Evolutionary conservation across 352 stramenopile genomes (phyloP), one percentile per base, ranked within the genome.

Genomic region (Phytopythium aichiense): DNA sequence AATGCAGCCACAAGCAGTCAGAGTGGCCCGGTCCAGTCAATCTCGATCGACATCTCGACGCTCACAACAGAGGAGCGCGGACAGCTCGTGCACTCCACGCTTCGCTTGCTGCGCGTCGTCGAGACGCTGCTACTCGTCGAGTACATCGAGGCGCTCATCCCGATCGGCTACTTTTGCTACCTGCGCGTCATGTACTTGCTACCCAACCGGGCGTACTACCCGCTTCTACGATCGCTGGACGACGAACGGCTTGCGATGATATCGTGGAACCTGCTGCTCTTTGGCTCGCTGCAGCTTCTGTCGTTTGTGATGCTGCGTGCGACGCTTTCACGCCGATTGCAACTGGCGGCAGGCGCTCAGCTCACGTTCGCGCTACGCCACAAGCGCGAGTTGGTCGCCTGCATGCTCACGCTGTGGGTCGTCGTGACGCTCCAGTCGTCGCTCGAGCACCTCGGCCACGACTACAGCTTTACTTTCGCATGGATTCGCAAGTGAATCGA

Each of bases 151-250:
- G 42, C 13, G 18, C 31, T 55, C 20, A 57, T 63, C 13, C 58
- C 58, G 20, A 25, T 63, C 33, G 23, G 42, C 25, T 63, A 63
- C 58, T 43, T 55, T 11, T 20, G 55, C 22, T 63, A 63, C 22
- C 18, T 56, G 18, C 31, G 22, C 7, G 33, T 57, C 20, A 33
- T 63, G 31, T 63, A 48, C 31, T 22, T 28, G 35, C 48, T 63
- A 13, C 58, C 58, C n/a, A 63, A 57, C n/a, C 45, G 25, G 7
- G 33, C 35, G 33, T 63, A 57, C 58, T 63, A 63, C 30, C 58
- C 58, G 9, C 50, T 9, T 7, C 30, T 56, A 4, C 50, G 30
- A 4, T 25, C 50, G 28, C 8, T 56, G 15, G 30, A 56, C 15
- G 50, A 40, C 20, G 50, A 30, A 2, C 50, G 9, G 25, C 50